Evolutionary conservation across 208 protist genomes (phyloP).

Genomic region (Leptomonas seymouri): DNA sequence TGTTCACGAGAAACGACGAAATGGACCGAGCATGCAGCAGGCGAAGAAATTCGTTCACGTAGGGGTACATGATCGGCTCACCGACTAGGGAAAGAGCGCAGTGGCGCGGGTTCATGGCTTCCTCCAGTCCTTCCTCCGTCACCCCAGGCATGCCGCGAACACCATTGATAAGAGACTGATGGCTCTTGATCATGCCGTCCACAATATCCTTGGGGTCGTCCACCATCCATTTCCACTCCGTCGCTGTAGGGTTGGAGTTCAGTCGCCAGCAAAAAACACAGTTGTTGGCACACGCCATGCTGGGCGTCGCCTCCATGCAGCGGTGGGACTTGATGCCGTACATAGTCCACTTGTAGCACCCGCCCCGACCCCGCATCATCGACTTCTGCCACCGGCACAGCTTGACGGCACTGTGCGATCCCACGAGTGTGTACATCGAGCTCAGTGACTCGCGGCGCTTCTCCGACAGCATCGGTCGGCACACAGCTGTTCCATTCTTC

Average conservation of each 20-base stretch:
- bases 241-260: slow-evolving; percentile 94
- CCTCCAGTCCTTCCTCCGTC: slow-evolving; percentile 67
- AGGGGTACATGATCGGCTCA: slow-evolving; percentile 95
- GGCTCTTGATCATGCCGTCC: slow-evolving; percentile 80
- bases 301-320: slow-evolving; percentile 98
- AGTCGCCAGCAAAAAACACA: slow-evolving; percentile 96
- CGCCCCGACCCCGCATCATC: slow-evolving; percentile 95
- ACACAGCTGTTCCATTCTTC: slow-evolving; percentile 15
- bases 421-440: slow-evolving; percentile 92
- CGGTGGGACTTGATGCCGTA: slow-evolving; percentile 96
- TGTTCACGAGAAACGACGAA: slow-evolving; percentile 95
- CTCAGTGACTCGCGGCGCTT: slow-evolving; percentile 62
- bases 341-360: slow-evolving; percentile 98
- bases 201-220: slow-evolving; percentile 91
- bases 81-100: slow-evolving; percentile 96
- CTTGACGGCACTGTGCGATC: slow-evolving; percentile 96
- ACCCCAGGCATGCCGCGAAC: slow-evolving; percentile 92
- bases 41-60: slow-evolving; percentile 93
- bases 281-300: slow-evolving; percentile 96
- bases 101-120: slow-evolving; percentile 89
- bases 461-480: slow-evolving; percentile 81
- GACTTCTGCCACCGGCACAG: slow-evolving; percentile 98
- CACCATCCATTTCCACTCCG: slow-evolving; percentile 93
- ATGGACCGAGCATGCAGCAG: slow-evolving; percentile 80
- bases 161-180: slow-evolving; percentile 80